Base-by-base conservation (phyloP, 768 basidiomycete genomes). In the Phaffia tasmanica region DNA sequence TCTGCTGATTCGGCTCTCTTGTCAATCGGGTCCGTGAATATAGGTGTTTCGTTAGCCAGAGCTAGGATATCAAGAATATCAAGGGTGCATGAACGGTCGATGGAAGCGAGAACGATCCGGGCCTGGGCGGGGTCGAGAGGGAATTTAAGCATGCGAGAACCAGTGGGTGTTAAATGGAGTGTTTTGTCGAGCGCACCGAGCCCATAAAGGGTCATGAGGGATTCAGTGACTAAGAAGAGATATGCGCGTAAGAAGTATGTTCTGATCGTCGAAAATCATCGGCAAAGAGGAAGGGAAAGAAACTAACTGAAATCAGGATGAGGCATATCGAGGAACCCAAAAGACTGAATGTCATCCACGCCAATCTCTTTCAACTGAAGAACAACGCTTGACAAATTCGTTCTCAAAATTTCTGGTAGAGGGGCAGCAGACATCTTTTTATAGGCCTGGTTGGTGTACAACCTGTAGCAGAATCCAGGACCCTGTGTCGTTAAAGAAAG, bases 241-340 rank as follows among this genome's bases (percentile, higher is more conserved):
- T 58, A 49, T 9, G 21, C 57, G 18, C 18, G 54, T 55, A 48
- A 32, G 4, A 1, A 8, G 7, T 14, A 32, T 30, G 50, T 21
- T 23, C 1, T 32, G 23, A 47, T 46, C 8, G 42, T 48, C 29
- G 61, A 27, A 23, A 19, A 3, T 62, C 27, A 14, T 2, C 15
- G 47, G 46, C 21, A 21, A 47, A 30, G 57, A 29, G 27, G 35
- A 65, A 49, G 35, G 16, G 54, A 19, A 46, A 56, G 14, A 27
- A n/a, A 79, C 87, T 74, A 71, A 93, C 91, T 81, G 15, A 85
- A 82, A 49, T 86, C 83, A 1, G 76, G 72, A 47, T 89, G 86
- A 0, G 93, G 94, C 70, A 81, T 81, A 74, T 98, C 93, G 84
- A 99, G 88, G 68, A 89, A 85, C 59, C 90, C 86, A 32, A 97